Evolutionary conservation across 805 yeast genomes (phyloP), one percentile per base, ranked within the genome.

Genomic region (Starmerella sp.): DNA sequence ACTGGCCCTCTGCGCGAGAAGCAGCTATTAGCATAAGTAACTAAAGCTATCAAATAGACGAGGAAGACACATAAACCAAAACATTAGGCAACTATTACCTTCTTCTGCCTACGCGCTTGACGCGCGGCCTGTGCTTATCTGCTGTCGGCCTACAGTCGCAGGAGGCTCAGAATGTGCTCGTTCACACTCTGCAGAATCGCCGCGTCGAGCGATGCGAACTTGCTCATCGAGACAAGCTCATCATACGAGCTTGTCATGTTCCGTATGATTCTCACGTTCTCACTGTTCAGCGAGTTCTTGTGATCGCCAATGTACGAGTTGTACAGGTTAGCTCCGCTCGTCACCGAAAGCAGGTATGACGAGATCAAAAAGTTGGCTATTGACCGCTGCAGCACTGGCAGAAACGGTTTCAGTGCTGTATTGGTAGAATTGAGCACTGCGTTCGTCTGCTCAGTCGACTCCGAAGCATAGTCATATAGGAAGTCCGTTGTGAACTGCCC

Each of bases 291-390:
- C 1, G 39, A 32, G 5, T 46, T 15, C 31, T 32, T 6, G 32
- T 46, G 49, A 8, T 10, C 17, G 34, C 17, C 36, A 6, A 44
- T 41, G 22, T 51, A 35, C 10, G 29, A 4, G 30, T 32, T 39
- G 43, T 45, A 52, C 30, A 52, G 39, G 22, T 8, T 29, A 1
- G 57, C 54, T 14, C 57, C 57, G 8, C 15, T 48, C 14, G 54
- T 55, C 30, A 51, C 54, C 1, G 57, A 44, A 11, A 14, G 9
- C 31, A 51, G 45, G 41, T 51, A 55, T 5, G 54, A 46, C 6
- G 49, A 7, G 13, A 55, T 31, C 9, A 55, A 43, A 34, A 51
- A 52, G 53, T 51, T 55, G 14, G 41, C 54, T 13, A 55, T 35
- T 10, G 51, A 41, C 15, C 36, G 45, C 15, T 35, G 17, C 5